These are phyloP conservation scores for Globisporangium nunn DNA, from an alignment of 352 stramenopile species.

Conservation along the genomic window DNA sequence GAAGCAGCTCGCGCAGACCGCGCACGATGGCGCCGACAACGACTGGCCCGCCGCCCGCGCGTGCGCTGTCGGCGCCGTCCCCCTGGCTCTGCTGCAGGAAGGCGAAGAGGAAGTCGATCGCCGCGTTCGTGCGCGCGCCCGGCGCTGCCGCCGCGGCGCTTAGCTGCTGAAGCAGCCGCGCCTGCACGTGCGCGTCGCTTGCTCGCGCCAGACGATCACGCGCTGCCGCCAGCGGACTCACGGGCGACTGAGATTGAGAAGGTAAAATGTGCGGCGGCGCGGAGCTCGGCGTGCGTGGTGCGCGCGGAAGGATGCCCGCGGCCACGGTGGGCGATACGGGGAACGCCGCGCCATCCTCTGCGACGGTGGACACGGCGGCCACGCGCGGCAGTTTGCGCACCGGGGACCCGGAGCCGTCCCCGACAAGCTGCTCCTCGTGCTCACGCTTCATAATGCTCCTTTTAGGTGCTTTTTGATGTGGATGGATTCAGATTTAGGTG, in stretches of 20 bases:
- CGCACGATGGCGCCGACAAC: conserved; percentile 64
- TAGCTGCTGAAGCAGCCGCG: conserved; percentile 50
- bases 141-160: conserved; percentile 38
- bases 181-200: conserved; percentile 53
- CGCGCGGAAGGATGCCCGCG: conserved; percentile 10
- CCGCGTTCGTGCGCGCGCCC: conserved; percentile 34
- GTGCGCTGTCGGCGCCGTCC: conserved; percentile 5
- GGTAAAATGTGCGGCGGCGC: neutral
- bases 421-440: neutral
- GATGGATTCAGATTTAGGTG: neutral
- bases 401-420: neutral
- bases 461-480: neutral
- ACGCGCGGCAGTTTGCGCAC: conserved; percentile 8
- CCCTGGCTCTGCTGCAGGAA: conserved; percentile 66
- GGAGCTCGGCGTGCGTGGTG: neutral
- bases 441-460: neutral
- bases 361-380: neutral
- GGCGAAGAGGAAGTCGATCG: conserved; percentile 78
- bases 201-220: conserved; percentile 29
- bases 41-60: conserved; percentile 27
- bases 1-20: conserved; percentile 44
- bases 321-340: conserved; percentile 11
- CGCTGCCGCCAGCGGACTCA: conserved; percentile 26
- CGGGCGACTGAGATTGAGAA: conserved; percentile 6
- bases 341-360: neutral